phyloP scores from a whole-genome alignment of 257 asterid species.

The Gardenia jasminoides region DNA sequence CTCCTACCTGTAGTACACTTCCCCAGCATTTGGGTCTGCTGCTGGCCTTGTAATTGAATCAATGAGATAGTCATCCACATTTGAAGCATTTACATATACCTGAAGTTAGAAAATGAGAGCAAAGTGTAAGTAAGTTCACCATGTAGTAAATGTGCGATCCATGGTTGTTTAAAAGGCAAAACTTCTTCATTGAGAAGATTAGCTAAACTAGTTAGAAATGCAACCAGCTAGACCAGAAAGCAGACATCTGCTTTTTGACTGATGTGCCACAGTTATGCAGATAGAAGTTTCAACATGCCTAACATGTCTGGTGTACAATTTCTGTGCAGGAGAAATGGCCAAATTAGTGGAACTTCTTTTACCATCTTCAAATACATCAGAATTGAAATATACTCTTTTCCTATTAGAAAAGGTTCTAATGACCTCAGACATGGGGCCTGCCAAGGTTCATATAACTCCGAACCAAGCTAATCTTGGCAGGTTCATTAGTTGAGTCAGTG shows the following conservation, averaged over 20 bases:
- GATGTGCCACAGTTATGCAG: neutral
- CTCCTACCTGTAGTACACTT: conserved; percentile 84
- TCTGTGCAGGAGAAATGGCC: neutral
- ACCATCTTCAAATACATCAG: neutral
- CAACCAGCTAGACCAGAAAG: neutral
- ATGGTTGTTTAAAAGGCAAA: neutral
- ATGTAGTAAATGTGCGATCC: neutral
- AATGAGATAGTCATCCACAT: conserved; percentile 82
- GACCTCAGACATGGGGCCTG: neutral
- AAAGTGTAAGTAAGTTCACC: neutral
- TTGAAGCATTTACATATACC: conserved; percentile 76
- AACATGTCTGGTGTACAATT: neutral
- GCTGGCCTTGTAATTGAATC: conserved; percentile 80
- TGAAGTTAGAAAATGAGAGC: conserved; percentile 26
- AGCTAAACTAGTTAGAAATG: neutral
- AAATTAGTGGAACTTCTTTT: neutral
- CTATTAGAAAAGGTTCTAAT: neutral
- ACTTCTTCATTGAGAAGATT: neutral
- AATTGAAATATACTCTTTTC: neutral
- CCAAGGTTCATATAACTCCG: neutral
- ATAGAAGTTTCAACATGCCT: neutral
- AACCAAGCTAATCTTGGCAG: neutral
- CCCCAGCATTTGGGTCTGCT: conserved; percentile 86
- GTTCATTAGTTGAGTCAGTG: neutral
- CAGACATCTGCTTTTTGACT: neutral